Percentiles rank a stretch among this genome's conserved stretches.
These are phyloP conservation scores for Marsdenia floribunda DNA, from an alignment of 257 asterid species.

Conservation along the genomic window DNA sequence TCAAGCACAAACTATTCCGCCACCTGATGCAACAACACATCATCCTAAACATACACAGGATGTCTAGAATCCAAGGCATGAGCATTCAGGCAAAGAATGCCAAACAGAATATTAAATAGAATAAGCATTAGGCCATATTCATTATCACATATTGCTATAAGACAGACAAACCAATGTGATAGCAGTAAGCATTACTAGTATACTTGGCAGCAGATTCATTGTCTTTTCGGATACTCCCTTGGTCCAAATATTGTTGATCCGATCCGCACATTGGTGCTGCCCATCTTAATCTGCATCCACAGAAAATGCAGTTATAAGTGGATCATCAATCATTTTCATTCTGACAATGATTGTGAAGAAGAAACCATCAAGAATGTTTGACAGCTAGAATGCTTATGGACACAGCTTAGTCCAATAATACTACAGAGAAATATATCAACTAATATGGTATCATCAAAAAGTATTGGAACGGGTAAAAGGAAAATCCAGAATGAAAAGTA, in stretches of 20 bases:
- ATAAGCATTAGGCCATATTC: not conserved
- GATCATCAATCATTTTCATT: not conserved
- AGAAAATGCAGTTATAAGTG: slow-evolving; percentile 12
- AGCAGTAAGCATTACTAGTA: not conserved
- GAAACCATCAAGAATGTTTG: not conserved
- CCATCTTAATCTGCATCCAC: slow-evolving; percentile 73
- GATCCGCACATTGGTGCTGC: slow-evolving; percentile 78
- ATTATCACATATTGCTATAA: not conserved
- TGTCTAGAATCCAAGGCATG: not conserved
- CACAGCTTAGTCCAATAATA: not conserved
- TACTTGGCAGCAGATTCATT: slow-evolving; percentile 18
- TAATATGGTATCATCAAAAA: not conserved
- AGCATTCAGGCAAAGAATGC: not conserved
- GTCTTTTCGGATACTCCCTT: slow-evolving; percentile 64
- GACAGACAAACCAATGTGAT: not conserved
- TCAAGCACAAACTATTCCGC: not conserved
- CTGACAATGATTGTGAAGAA: not conserved
- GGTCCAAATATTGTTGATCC: slow-evolving; percentile 95
- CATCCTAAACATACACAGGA: not conserved
- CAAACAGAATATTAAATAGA: not conserved
- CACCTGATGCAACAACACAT: not conserved
- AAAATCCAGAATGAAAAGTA: not conserved
- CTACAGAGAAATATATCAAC: not conserved
- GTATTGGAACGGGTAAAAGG: not conserved
- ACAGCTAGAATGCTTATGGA: not conserved